phyloP scores from a whole-genome alignment of 2,329 filamentous ascomycete genomes.

The Corinectria fuckeliana region DNA sequence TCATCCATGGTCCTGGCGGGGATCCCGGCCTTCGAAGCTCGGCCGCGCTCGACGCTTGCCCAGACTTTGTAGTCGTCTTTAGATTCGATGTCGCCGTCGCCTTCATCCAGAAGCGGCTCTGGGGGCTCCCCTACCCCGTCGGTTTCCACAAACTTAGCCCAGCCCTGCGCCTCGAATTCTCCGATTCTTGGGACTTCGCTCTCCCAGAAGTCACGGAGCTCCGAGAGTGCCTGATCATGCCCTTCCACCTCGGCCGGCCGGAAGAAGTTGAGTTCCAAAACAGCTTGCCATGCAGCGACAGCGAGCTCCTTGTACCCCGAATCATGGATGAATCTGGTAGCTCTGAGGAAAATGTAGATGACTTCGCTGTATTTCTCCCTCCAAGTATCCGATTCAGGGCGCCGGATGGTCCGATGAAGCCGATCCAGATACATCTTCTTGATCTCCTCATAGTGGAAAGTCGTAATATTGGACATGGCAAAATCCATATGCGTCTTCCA shows the following conservation, averaged over 20 bases:
- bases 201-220: slow-evolving; percentile 84
- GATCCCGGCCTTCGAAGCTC: slow-evolving; percentile 55
- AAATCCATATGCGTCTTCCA: slow-evolving; percentile 80
- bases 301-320: slow-evolving; percentile 81
- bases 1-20: slow-evolving; percentile 81
- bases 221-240: slow-evolving; percentile 38
- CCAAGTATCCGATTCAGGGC: not conserved
- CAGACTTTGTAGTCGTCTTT: slow-evolving; percentile 59
- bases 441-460: slow-evolving; percentile 72
- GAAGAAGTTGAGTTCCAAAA: slow-evolving; percentile 75
- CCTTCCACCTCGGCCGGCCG: slow-evolving; percentile 51
- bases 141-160: slow-evolving; percentile 60
- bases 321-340: slow-evolving; percentile 77
- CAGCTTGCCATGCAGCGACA: slow-evolving; percentile 81
- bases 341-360: slow-evolving; percentile 75
- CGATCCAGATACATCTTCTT: slow-evolving; percentile 66
- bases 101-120: slow-evolving; percentile 38
- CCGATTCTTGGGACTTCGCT: slow-evolving; percentile 81
- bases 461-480: slow-evolving; percentile 70
- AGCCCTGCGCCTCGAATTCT: slow-evolving; percentile 74
- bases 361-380: slow-evolving; percentile 37
- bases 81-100: slow-evolving; percentile 32
- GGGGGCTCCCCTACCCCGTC: slow-evolving; percentile 49
- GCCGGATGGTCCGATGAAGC: slow-evolving; percentile 32
- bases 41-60: slow-evolving; percentile 60